These are phyloP conservation scores for Dicorynia guianensis DNA, from an alignment of 306 rosid genomes.

Conservation along the genomic window DNA sequence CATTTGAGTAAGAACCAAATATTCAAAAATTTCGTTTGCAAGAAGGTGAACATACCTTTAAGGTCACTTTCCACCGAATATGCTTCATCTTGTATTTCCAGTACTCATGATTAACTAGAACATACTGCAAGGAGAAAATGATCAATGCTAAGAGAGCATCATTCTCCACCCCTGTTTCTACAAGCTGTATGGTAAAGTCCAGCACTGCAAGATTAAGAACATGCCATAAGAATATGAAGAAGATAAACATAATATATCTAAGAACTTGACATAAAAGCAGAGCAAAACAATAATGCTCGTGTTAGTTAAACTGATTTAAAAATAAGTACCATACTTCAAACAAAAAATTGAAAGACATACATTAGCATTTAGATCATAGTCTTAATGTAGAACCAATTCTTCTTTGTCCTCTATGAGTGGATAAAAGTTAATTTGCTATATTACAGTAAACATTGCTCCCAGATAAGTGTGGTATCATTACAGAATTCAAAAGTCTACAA, in stretches of 20 bases:
- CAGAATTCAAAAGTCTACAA: background rate
- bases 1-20: too few relatives aligned
- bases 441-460: conserved; percentile 5
- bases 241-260: background rate
- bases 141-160: conserved; percentile 78
- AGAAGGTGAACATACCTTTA: conserved; percentile 64
- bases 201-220: conserved; percentile 72
- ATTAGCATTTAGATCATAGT: conserved; percentile 18
- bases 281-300: conserved; percentile 15
- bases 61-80: conserved; percentile 80
- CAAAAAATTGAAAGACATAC: background rate
- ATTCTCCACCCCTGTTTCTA: conserved; percentile 84
- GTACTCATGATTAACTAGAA: conserved; percentile 81
- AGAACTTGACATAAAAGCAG: conserved; percentile 30
- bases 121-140: conserved; percentile 84
- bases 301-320: conserved; percentile 11
- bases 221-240: conserved; percentile 41
- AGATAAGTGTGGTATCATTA: conserved; percentile 6
- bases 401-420: background rate
- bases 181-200: conserved; percentile 83
- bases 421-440: background rate
- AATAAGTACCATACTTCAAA: background rate
- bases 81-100: conserved; percentile 89
- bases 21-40: too few relatives aligned
- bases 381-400: background rate